Evolutionary conservation across 2,329 filamentous ascomycete species (phyloP), one percentile per base, ranked within the genome.

Genomic region (Penicillium polonicum): DNA sequence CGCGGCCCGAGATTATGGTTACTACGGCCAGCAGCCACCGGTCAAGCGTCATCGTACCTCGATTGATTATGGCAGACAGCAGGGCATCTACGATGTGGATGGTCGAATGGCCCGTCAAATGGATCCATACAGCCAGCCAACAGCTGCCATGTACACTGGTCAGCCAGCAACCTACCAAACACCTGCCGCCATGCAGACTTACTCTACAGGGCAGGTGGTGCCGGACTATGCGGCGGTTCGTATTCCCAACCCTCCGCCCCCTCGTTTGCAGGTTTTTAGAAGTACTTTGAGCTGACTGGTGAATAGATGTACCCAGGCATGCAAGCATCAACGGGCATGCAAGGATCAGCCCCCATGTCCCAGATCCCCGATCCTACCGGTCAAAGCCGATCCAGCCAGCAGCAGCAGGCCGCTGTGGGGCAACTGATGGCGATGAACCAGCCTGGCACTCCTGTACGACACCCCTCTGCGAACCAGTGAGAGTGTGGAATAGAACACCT

Each of bases 31-130:
- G 23, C 69, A 62, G 29, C 69, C 56, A 29, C 64, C 75, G 2
- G 66, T 70, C 43, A 77, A 77, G 57, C 74, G 75, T 21, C 69
- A 74, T 57, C 73, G 75, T 25, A 76, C 74, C 17, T 76, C 75
- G 4, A 65, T 76, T 10, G 75, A 76, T 39, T 71, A 71, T 63
- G 71, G 72, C 19, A 66, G 65, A 13, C 68, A 73, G 54, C 68
- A 72, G 55, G 63, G 63, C 43, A 63, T 76, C 27, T 76, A 75
- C 56, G 74, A 76, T 31, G 42, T 66, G 3, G 74, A 76, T 44
- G 62, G 64, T 48, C 70, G 74, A 17, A 74, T 76, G 65, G 65
- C 65, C 54, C 72, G 72, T 33, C 72, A 68, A 38, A 67, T 75
- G 64, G 72, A 75, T 48, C 58, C 73, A 6, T 77, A 77, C 58